These are phyloP conservation scores for Quercus engelmannii DNA, from an alignment of 306 rosid species.

Conservation along the genomic window DNA sequence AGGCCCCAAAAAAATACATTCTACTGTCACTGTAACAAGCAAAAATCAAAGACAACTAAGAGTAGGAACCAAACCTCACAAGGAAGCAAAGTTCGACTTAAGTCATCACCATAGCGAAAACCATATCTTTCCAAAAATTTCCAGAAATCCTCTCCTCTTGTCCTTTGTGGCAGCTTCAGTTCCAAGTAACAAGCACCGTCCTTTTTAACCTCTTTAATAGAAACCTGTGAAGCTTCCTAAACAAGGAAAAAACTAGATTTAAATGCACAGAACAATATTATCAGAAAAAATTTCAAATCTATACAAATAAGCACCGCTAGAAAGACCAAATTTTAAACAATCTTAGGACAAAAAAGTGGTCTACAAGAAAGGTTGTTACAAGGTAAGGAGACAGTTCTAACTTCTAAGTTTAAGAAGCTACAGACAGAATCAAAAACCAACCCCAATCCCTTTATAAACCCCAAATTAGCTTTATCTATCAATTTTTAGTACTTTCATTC, in stretches of 20 bases:
- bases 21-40: conserved; percentile 2
- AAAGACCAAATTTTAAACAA: conserved; percentile 5
- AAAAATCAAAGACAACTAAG: conserved; percentile 3
- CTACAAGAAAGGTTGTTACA: conserved; percentile 10
- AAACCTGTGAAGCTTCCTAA: conserved; percentile 70
- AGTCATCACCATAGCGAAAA: conserved; percentile 58
- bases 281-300: neutral
- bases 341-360: neutral
- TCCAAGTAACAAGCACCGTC: conserved; percentile 69
- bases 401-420: neutral
- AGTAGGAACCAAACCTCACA: conserved; percentile 64
- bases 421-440: neutral
- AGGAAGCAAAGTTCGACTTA: conserved; percentile 80
- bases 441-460: neutral
- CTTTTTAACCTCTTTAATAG: conserved; percentile 65
- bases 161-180: conserved; percentile 50
- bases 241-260: neutral
- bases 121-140: conserved; percentile 72
- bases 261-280: neutral
- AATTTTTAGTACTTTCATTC: neutral
- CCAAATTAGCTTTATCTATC: neutral
- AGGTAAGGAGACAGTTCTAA: neutral
- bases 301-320: conserved; percentile 6
- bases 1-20: neutral
- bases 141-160: conserved; percentile 54